These are phyloP conservation scores for Picea glauca DNA, from an alignment of 75 land plant species.

Conservation along the genomic window DNA sequence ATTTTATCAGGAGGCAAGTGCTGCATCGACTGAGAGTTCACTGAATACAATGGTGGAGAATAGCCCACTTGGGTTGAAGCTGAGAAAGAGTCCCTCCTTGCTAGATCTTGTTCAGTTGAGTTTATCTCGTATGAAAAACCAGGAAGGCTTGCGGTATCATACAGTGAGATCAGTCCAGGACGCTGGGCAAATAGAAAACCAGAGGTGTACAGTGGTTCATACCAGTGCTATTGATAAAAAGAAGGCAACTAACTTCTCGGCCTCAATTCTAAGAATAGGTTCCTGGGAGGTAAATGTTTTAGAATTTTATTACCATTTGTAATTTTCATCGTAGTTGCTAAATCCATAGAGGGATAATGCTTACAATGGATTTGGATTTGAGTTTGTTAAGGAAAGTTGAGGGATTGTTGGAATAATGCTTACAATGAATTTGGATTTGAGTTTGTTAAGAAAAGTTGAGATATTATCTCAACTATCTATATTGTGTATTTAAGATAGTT, in stretches of 20 bases:
- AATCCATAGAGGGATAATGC: no score
- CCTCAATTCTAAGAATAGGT: conserved; percentile 57
- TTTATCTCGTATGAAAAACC: conserved; percentile 1
- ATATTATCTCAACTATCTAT: no score
- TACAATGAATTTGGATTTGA: no score
- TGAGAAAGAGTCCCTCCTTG: conserved; percentile 65
- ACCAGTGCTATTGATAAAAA: conserved; percentile 40
- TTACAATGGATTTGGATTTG: no score
- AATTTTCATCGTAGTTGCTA: background rate
- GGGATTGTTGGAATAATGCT: no score
- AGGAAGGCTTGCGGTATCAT: background rate
- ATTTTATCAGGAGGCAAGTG: no score
- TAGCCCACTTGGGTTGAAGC: conserved; percentile 61
- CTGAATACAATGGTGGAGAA: conserved; percentile 17
- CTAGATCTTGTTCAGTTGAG: conserved; percentile 41
- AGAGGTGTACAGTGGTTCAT: background rate
- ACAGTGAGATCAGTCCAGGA: conserved; percentile 3
- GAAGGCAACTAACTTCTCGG: conserved; percentile 79
- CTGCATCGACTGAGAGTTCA: no score
- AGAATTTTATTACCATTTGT: background rate
- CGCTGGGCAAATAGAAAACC: background rate
- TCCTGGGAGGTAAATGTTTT: conserved; percentile 62
- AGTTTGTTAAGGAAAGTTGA: no score
- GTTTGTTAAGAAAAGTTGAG: no score
- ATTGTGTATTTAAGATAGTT: no score